Evolutionary conservation across 164 flowering plant species (phyloP), one percentile per base, ranked within the genome.

Genomic region (Macadamia integrifolia): DNA sequence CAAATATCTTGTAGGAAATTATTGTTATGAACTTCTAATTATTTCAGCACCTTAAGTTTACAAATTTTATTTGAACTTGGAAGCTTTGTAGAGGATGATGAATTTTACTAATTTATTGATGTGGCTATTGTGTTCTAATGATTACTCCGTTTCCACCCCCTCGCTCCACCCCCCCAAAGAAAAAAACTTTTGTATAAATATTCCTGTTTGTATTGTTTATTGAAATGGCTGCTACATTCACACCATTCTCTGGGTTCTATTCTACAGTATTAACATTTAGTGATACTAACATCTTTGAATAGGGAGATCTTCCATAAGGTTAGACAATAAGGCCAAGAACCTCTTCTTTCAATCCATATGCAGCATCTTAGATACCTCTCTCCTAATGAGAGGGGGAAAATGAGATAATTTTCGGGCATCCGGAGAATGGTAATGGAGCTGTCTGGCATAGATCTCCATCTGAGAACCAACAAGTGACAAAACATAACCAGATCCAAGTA

Each of bases 341-440:
- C 42, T 71, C 77, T 43, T 58, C 59, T 29, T 66, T 77, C 57
- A 77, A 77, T 67, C 80, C 80, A 3, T 67, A 71, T 67, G 88
- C 88, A 43, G 81, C 78, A 55, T 69, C 83, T 46, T 82, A 79
- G 52, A 60, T 81, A 58, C 88, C 88, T 3, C 70, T 79, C 18
- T 71, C 78, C 3, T 77, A 68, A 66, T 79, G 79, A 56, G 68
- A 69, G 69, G 44, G 11, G 49, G 31, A 15, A 6, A 50, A 7
- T 30, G 12, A 8, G 59, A 69, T 50, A 35, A 66, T 9, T 17
- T 12, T 8, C 43, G 62, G 30, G 9, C n/a, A 23, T 9, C 14
- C 28, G 23, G 35, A 31, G 6, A 52, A 6, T 4, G 60, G 35
- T 9, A 15, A 65, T 30, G 28, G 18, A 43, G 31, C 61, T 35